Evolutionary conservation across 2,329 filamentous ascomycete species (phyloP), one percentile per base, ranked within the genome.

Genomic region (Ceratocystiopsis minuta): DNA sequence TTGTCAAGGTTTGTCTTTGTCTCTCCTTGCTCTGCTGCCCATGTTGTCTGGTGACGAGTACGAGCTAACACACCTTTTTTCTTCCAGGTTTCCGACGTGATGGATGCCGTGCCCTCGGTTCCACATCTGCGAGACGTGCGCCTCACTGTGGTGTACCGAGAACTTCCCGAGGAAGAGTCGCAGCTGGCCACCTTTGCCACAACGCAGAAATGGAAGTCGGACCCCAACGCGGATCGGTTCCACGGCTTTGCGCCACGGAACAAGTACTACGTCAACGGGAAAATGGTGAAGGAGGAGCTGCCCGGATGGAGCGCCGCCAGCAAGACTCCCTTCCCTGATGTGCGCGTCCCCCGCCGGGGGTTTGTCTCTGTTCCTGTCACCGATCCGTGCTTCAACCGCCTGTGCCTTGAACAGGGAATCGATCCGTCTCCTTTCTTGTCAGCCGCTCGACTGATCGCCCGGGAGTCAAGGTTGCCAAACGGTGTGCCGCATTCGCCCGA

Each of bases 211-310:
- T 79, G 71, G 70, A 75, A 67, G 53, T 59, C 62, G 42, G 74
- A 79, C 49, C 70, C 72, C 2, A 68, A 68, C 44, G 62, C 62
- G 1, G 61, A 63, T 42, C 64, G 63, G n/a, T 66, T 62, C 44
- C 58, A 65, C 36, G 63, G 62, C 4, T 75, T 72, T 51, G 67
- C 68, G 5, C 75, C 75, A 2, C 60, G 68, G 45, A 64, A 63
- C 48, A 75, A 70, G 52, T 69, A 73, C 51, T 79, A 69, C 48
- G 48, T 74, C 48, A 69, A 76, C 50, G 75, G 75, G 31, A 49
- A 58, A 10, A 53, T 74, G 31, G 59, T 72, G 12, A 60, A 61
- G 33, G 72, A 78, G 51, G 65, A 69, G 24, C 57, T 60, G 43
- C 65, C 69, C 0, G 60, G 60, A 28, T 54, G 60, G 20, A 60